Percentiles rank a stretch among this genome's conserved stretches.
These are phyloP conservation scores for Exophiala oligosperma DNA, from an alignment of 2,329 filamentous ascomycete species.

Conservation along the genomic window DNA sequence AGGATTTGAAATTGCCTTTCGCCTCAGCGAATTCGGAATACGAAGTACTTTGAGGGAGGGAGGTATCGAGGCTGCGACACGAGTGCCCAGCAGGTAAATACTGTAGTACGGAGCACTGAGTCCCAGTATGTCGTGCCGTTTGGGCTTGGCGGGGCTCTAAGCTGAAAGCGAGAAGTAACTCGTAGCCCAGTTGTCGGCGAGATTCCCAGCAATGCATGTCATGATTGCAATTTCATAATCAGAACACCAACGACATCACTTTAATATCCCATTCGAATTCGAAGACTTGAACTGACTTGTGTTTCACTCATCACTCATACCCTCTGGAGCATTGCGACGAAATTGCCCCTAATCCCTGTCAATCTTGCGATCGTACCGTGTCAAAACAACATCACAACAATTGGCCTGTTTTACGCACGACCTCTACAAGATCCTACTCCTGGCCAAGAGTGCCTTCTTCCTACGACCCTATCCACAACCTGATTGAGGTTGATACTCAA, in stretches of 20 bases:
- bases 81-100: too few species aligned
- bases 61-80: too few species aligned
- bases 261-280: too few species aligned
- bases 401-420: conserved; percentile 16
- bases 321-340: background rate
- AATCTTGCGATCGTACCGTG: background rate
- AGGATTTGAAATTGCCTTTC: too few species aligned
- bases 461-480: conserved; percentile 18
- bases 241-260: conserved; percentile 7
- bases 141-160: conserved; percentile 1
- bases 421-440: conserved; percentile 21
- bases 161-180: background rate
- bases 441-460: conserved; percentile 29
- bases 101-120: too few species aligned
- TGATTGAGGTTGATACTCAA: conserved; percentile 27
- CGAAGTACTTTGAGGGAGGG: too few species aligned
- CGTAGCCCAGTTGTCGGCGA: background rate
- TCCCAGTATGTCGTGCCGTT: background rate
- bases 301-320: background rate
- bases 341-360: background rate
- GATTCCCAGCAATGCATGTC: conserved; percentile 10
- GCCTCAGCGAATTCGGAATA: too few species aligned
- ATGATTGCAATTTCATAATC: conserved; percentile 9
- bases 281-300: too few species aligned
- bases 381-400: conserved; percentile 18